Conservation (phyloP, 2,329 filamentous ascomycete genomes). For the Rhynchosporium secalis region DNA sequence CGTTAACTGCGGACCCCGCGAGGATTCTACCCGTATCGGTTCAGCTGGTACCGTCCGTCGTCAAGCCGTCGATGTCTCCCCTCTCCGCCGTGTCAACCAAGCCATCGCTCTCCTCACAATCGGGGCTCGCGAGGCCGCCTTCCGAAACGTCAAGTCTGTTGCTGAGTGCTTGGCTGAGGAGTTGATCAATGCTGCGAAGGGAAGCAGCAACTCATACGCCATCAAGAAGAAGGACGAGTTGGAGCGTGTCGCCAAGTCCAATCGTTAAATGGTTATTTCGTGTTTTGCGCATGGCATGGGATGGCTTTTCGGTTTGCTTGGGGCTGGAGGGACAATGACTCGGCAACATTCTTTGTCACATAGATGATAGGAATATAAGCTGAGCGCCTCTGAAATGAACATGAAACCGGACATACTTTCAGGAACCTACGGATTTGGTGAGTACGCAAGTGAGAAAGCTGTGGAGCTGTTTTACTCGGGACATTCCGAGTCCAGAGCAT, state of each 20-base stretch:
- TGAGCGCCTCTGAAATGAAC: conserved; percentile 23
- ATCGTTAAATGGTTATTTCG: conserved; percentile 75
- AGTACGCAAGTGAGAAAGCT: background rate
- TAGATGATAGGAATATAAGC: conserved; percentile 36
- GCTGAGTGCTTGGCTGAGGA: conserved; percentile 99
- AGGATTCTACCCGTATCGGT: conserved; percentile 99
- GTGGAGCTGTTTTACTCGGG: background rate
- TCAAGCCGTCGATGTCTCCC: conserved; percentile 99
- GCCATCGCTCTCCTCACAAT: conserved; percentile 98
- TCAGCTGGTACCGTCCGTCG: conserved; percentile 99
- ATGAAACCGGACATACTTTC: conserved; percentile 4
- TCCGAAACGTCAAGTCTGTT: conserved; percentile 99
- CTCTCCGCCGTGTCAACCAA: conserved; percentile 99
- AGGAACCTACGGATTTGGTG: background rate
- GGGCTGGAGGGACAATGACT: conserved; percentile 32
- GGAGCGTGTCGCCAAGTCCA: conserved; percentile 99
- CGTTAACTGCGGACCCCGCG: conserved; percentile 99
- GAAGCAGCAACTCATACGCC: conserved; percentile 99
- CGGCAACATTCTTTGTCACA: conserved; percentile 40
- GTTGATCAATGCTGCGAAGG: conserved; percentile 99
- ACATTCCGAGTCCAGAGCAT: background rate
- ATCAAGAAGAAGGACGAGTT: conserved; percentile 99
- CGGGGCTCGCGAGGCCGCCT: conserved; percentile 95
- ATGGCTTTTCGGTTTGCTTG: conserved; percentile 39
- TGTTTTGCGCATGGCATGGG: conserved; percentile 38